Evolutionary conservation across 2,329 filamentous ascomycete species (phyloP), one percentile per base, ranked within the genome.

Genomic region (Zymoseptoria pseudotritici): DNA sequence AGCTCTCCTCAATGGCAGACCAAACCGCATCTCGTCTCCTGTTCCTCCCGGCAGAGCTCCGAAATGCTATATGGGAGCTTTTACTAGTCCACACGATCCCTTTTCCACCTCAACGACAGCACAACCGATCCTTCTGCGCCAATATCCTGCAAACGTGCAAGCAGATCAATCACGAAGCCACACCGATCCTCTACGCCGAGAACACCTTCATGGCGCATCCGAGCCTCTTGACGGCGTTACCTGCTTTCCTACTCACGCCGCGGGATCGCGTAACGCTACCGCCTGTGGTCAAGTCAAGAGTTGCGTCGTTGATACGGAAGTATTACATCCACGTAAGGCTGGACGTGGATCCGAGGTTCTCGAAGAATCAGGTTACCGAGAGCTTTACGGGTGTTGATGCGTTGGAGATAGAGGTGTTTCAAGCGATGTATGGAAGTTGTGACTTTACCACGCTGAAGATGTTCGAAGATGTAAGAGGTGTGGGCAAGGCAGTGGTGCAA

Each of bases 21-120:
- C 66, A 66, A 56, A 61, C 52, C 17, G 20, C 58, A 42, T 67
- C 59, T 24, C 65, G 58, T 22, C 66, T 78, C 61, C 74, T 78
- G 71, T 68, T 63, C 22, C 77, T 88, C 2, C 80, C 87, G 31
- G 76, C 78, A 7, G 85, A 88, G 67, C 77, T 88, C 3, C 79
- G 80, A 46, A 82, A 86, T 58, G 79, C 85, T 66, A 81, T 88
- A 50, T 82, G 77, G 69, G 63, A 67, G 46, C 66, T 69, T 17
- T 69, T 78, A 21, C 71, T 78, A 13, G 50, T 67, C 20, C 63
- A 57, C 58, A 29, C 42, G 26, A 36, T 53, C 11, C 50, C 49
- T 20, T 65, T 65, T 31, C 51, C 46, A 61, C 53, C 58, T 54
- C 13, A 11, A 55, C 63, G 36, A 61, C 60, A 60, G 62, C 59